Base-by-base conservation (phyloP, 2,329 filamentous ascomycete species). In the Sclerotinia spermophila region DNA sequence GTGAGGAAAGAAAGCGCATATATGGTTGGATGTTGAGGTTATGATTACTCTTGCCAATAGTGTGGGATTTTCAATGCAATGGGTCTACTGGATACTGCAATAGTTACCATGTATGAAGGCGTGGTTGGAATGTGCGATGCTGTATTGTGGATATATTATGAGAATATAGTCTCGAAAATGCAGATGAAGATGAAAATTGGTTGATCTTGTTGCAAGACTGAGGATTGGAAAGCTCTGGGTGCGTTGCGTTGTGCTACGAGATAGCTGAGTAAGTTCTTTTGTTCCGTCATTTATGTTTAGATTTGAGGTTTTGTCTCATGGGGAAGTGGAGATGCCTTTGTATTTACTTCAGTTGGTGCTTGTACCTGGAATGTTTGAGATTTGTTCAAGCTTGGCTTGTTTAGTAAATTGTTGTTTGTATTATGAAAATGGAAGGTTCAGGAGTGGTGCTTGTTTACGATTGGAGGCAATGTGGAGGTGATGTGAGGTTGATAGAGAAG, bases 121-220 rank as follows among this genome's bases (percentile, higher is more conserved):
- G 13, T 27, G 6, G n/a, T 7, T 0, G 13, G 2, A n/a, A 27
- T 7, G 7, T 17, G 13, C 13, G n/a, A n/a, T n/a, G n/a, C n/a
- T n/a, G n/a, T n/a, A n/a, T n/a, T n/a, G 44, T 45, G 44, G n/a
- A 0, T 27, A 7, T 27, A 7, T 15, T 13, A 13, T n/a, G 24
- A 24, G n/a, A n/a, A n/a, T n/a, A n/a, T n/a, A n/a, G n/a, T n/a
- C n/a, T n/a, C n/a, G n/a, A n/a, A n/a, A n/a, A n/a, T n/a, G n/a
- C n/a, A n/a, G n/a, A n/a, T n/a, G n/a, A 6, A 51, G 48, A 17
- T 27, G 11, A 15, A 15, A 27, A 51, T 51, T 2, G n/a, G 27
- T 51, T 17, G n/a, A 2, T 51, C 3, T 27, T 27, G 48, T 1
- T 51, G n/a, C 4, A 13, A 27, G 11, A 10, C 45, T 51, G 45